Evolutionary conservation across 495 filamentous ascomycete species (phyloP), one percentile per base, ranked within the genome.

Genomic region (Xylaria palmicola): DNA sequence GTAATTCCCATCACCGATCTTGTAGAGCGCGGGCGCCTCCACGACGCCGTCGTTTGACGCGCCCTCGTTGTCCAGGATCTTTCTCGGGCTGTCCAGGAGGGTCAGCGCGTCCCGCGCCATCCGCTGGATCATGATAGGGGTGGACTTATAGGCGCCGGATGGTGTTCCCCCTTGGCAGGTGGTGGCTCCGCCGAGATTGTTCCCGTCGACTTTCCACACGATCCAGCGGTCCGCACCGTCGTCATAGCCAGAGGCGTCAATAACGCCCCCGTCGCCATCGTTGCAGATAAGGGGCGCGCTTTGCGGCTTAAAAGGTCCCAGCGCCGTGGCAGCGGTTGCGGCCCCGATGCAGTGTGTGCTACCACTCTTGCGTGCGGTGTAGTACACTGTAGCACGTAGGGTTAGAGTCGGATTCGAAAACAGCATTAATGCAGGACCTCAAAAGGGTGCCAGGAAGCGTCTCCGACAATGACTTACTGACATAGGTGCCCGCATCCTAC

Each of bases 121-220:
- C 32, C 78, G 70, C 63, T 87, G 85, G 22, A 87, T 75, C 73
- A 82, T 74, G 61, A 88, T 81, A 1, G 85, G 83, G 0, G 85
- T 87, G 10, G 78, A 24, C 26, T 30, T 64, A 60, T 71, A 71
- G 0, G 37, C 19, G 3, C 68, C 68, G 0, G 65, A 68, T 0
- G 66, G 66, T 1, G 56, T 56, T 6, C 66, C 68, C 1, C 63
- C 62, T 52, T 68, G 66, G 62, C 68, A 71, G 6, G 68, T 71
- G 12, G 66, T 69, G 22, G 66, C 68, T 43, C 68, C 69, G 3
- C 69, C 69, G 29, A 84, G 66, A 60, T 71, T 79, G 66, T 82
- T 86, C 37, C 83, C 84, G 72, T 87, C 80, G 6, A 86, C 77
- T 63, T 86, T 86, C 76, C 80, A 86, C 1, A 82, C 64, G 15